Conservation (phyloP, 768 basidiomycete species). For the Obba rivulosa region DNA sequence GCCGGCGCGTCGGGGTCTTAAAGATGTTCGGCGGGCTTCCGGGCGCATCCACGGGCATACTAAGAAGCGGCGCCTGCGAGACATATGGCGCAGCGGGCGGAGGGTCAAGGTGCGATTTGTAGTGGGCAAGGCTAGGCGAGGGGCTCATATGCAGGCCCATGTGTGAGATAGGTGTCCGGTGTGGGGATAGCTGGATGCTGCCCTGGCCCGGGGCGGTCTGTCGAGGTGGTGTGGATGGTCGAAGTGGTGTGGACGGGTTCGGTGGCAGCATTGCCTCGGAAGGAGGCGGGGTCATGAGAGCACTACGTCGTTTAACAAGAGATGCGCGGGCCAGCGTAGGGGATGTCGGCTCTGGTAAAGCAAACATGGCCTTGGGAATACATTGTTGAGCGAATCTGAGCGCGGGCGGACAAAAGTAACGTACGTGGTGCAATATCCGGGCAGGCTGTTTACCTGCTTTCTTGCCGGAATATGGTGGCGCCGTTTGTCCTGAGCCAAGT, state of each 20-base stretch:
- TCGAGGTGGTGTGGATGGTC: slow-evolving; percentile 30
- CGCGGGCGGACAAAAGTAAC: neutral
- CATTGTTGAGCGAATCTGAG: neutral
- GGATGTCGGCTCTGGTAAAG: slow-evolving; percentile 3
- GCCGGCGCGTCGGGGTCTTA: slow-evolving; percentile 42
- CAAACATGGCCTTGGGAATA: neutral
- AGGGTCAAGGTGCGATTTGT: slow-evolving; percentile 64
- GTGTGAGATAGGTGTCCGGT: slow-evolving; percentile 64
- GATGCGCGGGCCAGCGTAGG: slow-evolving; percentile 2
- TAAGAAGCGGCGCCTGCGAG: slow-evolving; percentile 33
- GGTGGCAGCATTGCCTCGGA: neutral
- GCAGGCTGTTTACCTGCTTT: neutral
- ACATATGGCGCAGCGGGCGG: slow-evolving; percentile 36
- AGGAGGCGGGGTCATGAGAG: neutral
- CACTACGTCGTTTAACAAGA: neutral
- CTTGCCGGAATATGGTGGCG: neutral
- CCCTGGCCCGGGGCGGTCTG: slow-evolving; percentile 27
- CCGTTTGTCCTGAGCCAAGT: neutral
- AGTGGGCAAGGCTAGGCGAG: slow-evolving; percentile 57
- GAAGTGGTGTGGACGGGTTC: neutral
- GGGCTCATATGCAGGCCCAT: slow-evolving; percentile 69
- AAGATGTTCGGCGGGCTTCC: slow-evolving; percentile 14
- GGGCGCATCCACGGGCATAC: slow-evolving; percentile 8
- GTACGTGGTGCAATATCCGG: slow-evolving; percentile 2
- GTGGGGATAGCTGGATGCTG: slow-evolving; percentile 45